Evolutionary conservation across 768 basidiomycete species (phyloP).

Genomic region (Boletus rubropictus): DNA sequence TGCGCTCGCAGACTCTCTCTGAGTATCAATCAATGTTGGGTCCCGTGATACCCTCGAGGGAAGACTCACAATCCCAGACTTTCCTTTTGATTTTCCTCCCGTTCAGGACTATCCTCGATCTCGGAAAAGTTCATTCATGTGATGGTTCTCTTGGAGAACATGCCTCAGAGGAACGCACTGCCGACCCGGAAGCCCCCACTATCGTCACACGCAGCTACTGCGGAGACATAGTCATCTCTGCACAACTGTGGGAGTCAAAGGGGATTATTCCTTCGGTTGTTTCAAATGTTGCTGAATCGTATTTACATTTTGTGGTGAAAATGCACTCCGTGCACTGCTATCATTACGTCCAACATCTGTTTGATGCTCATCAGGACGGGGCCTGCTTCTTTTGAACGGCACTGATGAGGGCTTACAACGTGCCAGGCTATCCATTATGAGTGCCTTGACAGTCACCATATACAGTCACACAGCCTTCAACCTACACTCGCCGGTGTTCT

Average conservation of each 20-base stretch:
- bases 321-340: neutral
- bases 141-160: neutral
- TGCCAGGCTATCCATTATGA: neutral
- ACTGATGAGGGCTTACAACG: neutral
- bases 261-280: neutral
- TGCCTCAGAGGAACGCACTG: neutral
- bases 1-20: no score
- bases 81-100: neutral
- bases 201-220: neutral
- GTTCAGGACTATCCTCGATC: neutral
- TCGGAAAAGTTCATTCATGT: neutral
- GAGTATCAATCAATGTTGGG: no score
- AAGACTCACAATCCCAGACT: neutral
- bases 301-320: neutral
- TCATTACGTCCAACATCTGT: neutral
- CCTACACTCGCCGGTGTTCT: no score
- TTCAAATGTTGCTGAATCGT: neutral
- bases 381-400: neutral
- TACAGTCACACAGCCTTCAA: neutral
- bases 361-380: neutral
- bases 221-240: neutral
- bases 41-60: neutral
- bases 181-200: neutral
- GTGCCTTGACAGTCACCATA: neutral
- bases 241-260: neutral